These are phyloP conservation scores for Apiospora hydei DNA, from an alignment of 2,329 filamentous ascomycete species.

Conservation along the genomic window DNA sequence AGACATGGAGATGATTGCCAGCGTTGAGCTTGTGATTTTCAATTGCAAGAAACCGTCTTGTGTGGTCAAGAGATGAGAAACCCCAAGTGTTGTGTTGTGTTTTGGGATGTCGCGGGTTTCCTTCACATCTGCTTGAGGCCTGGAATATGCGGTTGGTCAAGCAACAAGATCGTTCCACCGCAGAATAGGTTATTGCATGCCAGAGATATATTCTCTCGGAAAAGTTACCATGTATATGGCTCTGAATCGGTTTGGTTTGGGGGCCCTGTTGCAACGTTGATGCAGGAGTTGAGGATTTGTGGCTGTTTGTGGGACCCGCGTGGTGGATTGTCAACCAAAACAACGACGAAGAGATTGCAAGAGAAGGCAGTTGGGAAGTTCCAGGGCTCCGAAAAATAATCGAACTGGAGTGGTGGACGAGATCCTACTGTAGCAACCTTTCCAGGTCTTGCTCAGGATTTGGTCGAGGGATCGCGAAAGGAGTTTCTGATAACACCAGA, in stretches of 20 bases:
- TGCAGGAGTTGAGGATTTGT: neutral
- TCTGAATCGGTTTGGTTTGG: too few relatives aligned
- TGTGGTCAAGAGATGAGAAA: neutral
- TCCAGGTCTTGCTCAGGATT: neutral
- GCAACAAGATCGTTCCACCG: neutral
- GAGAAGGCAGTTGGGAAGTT: neutral
- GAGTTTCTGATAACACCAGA: neutral
- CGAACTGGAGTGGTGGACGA: too few relatives aligned
- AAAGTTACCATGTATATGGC: too few relatives aligned
- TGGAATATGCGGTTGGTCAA: neutral
- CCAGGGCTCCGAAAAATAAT: neutral
- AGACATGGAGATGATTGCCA: constrained; percentile 4
- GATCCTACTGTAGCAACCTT: neutral
- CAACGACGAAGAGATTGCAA: neutral
- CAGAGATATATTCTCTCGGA: neutral
- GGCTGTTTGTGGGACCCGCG: neutral
- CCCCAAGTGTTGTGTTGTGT: neutral
- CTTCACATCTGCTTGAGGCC: neutral
- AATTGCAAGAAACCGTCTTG: neutral
- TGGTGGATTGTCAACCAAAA: neutral
- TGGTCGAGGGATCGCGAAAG: neutral
- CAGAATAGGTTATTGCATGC: neutral
- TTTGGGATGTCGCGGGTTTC: neutral
- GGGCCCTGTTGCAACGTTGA: neutral
- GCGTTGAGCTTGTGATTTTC: neutral